Evolutionary conservation across 2,329 filamentous ascomycete genomes (phyloP), one percentile per base, ranked within the genome.

Genomic region (Xylaria arbuscula): DNA sequence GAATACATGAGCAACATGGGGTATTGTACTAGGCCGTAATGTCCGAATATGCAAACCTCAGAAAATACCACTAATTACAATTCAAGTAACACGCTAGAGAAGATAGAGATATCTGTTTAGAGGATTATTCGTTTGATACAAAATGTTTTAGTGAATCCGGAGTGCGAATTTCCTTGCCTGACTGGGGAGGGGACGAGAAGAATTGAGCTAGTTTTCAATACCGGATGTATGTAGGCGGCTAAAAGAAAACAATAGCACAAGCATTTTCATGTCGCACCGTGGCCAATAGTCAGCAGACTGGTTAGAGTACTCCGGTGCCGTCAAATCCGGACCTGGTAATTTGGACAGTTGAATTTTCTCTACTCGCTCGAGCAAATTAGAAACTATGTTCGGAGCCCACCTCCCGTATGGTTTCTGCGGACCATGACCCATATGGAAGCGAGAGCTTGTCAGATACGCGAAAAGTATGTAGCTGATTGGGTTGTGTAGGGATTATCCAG

Each of bases 151-250:
- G 62, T 59, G 6, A 51, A 40, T 24, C 24, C 32, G 3, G n/a
- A 15, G 19, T 22, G 38, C 5, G 38, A n/a, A 34, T 1, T 45
- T 38, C 38, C 48, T 24, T 22, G 15, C 48, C 8, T 19, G 32
- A 40, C 24, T 22, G 36, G 24, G 42, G 24, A 53, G 57, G 45
- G 56, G 32, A 56, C 56, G 64, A 70, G 67, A 50, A 51, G 56
- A 38, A 62, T 62, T 70, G 70, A 70, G 70, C 70, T 34, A 64
- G 64, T 72, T 72, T 71, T 64, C 42, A 48, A 17, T 15, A 11
- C 38, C 54, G 67, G 67, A 34, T 66, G 45, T 69, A 59, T 66
- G 42, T 10, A 34, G 40, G 15, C 67, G 67, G 67, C 67, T 69
- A 69, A 69, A 69, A 28, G 42, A 47, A 53, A 56, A 11, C 6